phyloP scores from a whole-genome alignment of 2,329 filamentous ascomycete species.

The Stromatinia cepivora region DNA sequence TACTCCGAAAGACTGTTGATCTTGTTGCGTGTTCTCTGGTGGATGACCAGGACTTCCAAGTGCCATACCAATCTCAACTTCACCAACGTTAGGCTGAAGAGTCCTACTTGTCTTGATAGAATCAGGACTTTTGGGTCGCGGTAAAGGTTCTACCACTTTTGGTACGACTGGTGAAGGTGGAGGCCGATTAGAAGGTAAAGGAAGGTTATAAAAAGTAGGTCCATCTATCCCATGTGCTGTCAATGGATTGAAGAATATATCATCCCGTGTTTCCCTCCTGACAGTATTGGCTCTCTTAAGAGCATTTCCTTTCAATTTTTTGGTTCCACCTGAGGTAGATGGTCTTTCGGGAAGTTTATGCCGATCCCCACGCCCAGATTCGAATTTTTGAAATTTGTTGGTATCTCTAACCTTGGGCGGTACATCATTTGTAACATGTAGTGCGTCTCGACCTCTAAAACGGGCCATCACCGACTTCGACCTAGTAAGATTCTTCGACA shows the following conservation, averaged over 20 bases:
- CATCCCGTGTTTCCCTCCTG: constrained; percentile 39
- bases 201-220: constrained; percentile 36
- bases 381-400: constrained; percentile 29
- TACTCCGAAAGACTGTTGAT: constrained; percentile 21
- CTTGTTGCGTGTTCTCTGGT: constrained; percentile 32
- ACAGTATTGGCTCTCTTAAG: constrained; percentile 28
- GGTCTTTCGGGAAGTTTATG: constrained; percentile 35
- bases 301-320: constrained; percentile 29
- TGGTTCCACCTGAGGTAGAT: constrained; percentile 38
- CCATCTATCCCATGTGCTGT: constrained; percentile 35
- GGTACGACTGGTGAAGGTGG: constrained; percentile 27
- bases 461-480: constrained; percentile 30
- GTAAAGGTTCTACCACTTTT: neutral
- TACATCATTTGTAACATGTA: constrained; percentile 39
- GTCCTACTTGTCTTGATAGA: constrained; percentile 1
- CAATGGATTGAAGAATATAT: constrained; percentile 39
- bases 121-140: constrained; percentile 12
- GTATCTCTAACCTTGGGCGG: constrained; percentile 31
- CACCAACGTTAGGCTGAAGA: constrained; percentile 1
- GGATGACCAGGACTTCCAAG: constrained; percentile 64
- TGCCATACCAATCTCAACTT: constrained; percentile 64
- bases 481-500: constrained; percentile 31
- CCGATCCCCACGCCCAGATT: constrained; percentile 29
- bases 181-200: constrained; percentile 35
- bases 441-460: constrained; percentile 36